Base-by-base conservation (phyloP, 2,329 filamentous ascomycete species). In the Ceratocystis variospora region DNA sequence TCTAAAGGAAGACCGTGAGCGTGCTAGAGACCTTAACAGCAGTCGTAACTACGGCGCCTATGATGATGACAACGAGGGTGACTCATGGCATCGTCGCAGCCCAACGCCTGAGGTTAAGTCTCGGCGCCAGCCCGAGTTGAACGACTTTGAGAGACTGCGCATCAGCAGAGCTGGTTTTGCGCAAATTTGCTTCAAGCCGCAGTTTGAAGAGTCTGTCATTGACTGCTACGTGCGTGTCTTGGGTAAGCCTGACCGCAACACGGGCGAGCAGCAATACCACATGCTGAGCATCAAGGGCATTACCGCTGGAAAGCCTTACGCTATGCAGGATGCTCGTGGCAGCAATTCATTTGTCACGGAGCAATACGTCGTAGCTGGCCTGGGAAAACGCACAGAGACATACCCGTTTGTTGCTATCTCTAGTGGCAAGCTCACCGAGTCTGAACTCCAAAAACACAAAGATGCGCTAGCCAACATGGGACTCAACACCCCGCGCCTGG, bases 391-490 rank as follows among this genome's bases (percentile, higher is more conserved):
- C 0, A 83, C 90, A 72, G 88, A 87, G 73, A 86, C 92, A 45
- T 96, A 91, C 77, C 91, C 92, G 3, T 96, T 97, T 75, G 87
- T 94, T 69, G 87, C 87, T 69, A 92, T 93, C 73, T 97, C 94
- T 0, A 92, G 96, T 74, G 85, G 86, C 62, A 80, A 81, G 53
- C 89, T 97, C 72, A 89, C 88, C n/a, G 90, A 94, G 83, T 78
- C 80, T 63, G 94, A 99, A 74, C 89, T 90, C 76, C 86, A 87
- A 67, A 87, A 90, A 31, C 96, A 90, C 76, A 87, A 88, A 71
- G 83, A 87, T 67, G 45, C 66, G 7, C 63, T 68, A 6, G 19
- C n/a, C 15, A 62, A 62, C 8, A 66, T 64, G 44, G 65, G 62
- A 15, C 22, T 68, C 5, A 53, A 48, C 68, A 80, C 90, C 65